These are phyloP conservation scores for Teunomyces panamensis DNA, from an alignment of 805 yeast species.

Conservation along the genomic window DNA sequence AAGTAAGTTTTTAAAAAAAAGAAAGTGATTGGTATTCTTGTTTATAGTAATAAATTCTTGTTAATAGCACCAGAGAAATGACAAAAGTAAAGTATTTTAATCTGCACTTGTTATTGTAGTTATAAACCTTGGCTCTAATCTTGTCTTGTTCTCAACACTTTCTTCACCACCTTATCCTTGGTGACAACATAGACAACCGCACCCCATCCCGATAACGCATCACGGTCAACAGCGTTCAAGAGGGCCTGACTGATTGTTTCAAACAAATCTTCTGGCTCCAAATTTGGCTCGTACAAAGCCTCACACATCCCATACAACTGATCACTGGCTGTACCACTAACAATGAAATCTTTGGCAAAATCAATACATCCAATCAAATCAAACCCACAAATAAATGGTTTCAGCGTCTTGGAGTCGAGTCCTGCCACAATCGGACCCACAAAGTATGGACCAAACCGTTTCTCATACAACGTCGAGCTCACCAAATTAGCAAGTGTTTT, in stretches of 20 bases:
- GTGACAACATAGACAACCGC: constrained; percentile 90
- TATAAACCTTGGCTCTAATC: constrained; percentile 49
- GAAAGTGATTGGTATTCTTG: background rate
- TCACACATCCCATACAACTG: constrained; percentile 99
- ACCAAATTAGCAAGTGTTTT: constrained; percentile 90
- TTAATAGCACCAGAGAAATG: too few species aligned
- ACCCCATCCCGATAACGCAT: constrained; percentile 98
- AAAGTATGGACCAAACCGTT: constrained; percentile 93
- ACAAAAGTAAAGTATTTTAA: too few species aligned
- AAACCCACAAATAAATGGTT: constrained; percentile 93
- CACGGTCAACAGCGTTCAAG: constrained; percentile 94
- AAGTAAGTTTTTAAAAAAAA: background rate
- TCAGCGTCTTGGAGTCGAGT: constrained; percentile 70
- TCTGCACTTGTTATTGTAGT: too few species aligned
- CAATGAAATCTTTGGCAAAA: constrained; percentile 90
- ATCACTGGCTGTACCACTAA: constrained; percentile 94
- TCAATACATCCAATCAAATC: constrained; percentile 97
- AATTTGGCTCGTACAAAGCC: constrained; percentile 86
- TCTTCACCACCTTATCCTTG: constrained; percentile 85
- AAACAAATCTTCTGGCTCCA: constrained; percentile 92
- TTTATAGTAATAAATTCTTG: background rate
- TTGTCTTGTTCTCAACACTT: constrained; percentile 90
- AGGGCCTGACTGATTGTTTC: constrained; percentile 94
- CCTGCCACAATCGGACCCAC: constrained; percentile 98
- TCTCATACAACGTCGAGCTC: constrained; percentile 84